Evolutionary conservation across 768 basidiomycete species (phyloP).

Genomic region (Panus rudis): DNA sequence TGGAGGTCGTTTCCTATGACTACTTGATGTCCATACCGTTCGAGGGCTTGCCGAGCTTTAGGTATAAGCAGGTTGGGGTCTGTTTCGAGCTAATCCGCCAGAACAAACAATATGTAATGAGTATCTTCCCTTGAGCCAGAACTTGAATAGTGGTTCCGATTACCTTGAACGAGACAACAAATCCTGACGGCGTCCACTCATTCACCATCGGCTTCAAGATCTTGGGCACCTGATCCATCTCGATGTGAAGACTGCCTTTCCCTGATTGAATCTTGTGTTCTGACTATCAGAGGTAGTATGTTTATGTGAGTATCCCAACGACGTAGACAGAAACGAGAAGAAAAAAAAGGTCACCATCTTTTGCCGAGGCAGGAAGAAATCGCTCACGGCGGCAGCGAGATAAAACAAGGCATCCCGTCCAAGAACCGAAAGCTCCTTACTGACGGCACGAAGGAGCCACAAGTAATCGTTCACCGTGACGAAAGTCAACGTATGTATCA

Average conservation of each 20-base stretch:
- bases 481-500: slow-evolving; percentile 81
- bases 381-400: slow-evolving; percentile 95
- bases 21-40: slow-evolving; percentile 94
- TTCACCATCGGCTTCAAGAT: slow-evolving; percentile 88
- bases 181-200: slow-evolving; percentile 88
- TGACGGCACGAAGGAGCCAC: slow-evolving; percentile 80
- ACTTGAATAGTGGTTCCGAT: not conserved
- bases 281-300: slow-evolving; percentile 65
- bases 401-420: slow-evolving; percentile 84
- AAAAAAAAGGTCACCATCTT: slow-evolving; percentile 62
- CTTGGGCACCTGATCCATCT: slow-evolving; percentile 99
- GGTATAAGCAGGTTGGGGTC: slow-evolving; percentile 78
- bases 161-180: slow-evolving; percentile 97
- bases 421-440: slow-evolving; percentile 66
- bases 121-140: not conserved
- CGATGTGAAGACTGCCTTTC: slow-evolving; percentile 86
- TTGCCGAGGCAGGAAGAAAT: slow-evolving; percentile 92
- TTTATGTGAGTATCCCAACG: not conserved
- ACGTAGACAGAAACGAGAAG: not conserved
- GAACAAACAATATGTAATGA: not conserved
- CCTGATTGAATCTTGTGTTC: slow-evolving; percentile 99
- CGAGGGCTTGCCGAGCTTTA: slow-evolving; percentile 81
- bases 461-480: slow-evolving; percentile 96
- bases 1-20: slow-evolving; percentile 97
- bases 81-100: slow-evolving; percentile 73